A percentile compares a stretch with the other conserved stretches of the same genome.
These are phyloP conservation scores for Mallotus japonicus DNA, from an alignment of 441 rosid genomes.

Conservation along the genomic window DNA sequence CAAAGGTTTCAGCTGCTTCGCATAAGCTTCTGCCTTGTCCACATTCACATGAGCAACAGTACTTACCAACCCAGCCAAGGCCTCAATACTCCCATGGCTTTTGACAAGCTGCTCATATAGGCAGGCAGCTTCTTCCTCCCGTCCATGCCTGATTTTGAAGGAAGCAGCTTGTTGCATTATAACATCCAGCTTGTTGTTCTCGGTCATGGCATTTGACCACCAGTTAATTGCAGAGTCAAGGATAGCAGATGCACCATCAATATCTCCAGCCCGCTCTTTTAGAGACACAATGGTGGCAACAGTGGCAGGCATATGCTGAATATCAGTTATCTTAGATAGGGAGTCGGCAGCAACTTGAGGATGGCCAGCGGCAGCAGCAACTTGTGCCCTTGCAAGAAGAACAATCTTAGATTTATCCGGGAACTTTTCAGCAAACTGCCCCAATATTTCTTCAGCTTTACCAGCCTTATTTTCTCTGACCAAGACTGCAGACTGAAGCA, in stretches of 20 bases:
- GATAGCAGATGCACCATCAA: slow-evolving; percentile 65
- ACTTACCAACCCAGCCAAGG: slow-evolving; percentile 75
- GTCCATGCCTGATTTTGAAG: slow-evolving; percentile 85
- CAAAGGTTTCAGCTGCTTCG: slow-evolving; percentile 72
- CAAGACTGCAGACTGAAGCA: slow-evolving; percentile 85
- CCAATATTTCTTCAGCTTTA: slow-evolving; percentile 78
- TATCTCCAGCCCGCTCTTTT: slow-evolving; percentile 88
- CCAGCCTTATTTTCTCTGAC: slow-evolving; percentile 82
- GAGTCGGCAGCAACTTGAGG: slow-evolving; percentile 79
- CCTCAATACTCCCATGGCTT: slow-evolving; percentile 62
- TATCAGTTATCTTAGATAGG: slow-evolving; percentile 62
- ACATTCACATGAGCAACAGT: slow-evolving; percentile 73
- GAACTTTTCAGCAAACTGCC: slow-evolving; percentile 63
- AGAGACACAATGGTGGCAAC: slow-evolving; percentile 87
- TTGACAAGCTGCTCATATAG: slow-evolving; percentile 83
- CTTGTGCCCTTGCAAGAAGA: slow-evolving; percentile 85
- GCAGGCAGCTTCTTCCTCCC: slow-evolving; percentile 70
- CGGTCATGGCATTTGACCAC: slow-evolving; percentile 90
- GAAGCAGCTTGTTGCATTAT: slow-evolving; percentile 92
- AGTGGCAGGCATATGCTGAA: slow-evolving; percentile 85
- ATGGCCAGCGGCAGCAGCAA: slow-evolving; percentile 85
- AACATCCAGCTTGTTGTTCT: slow-evolving; percentile 59
- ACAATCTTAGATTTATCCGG: slow-evolving; percentile 60
- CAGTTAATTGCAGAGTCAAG: slow-evolving; percentile 75
- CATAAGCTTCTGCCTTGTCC: slow-evolving; percentile 81